Conservation (phyloP, 768 basidiomycete species). For the Pholiota microspora region DNA sequence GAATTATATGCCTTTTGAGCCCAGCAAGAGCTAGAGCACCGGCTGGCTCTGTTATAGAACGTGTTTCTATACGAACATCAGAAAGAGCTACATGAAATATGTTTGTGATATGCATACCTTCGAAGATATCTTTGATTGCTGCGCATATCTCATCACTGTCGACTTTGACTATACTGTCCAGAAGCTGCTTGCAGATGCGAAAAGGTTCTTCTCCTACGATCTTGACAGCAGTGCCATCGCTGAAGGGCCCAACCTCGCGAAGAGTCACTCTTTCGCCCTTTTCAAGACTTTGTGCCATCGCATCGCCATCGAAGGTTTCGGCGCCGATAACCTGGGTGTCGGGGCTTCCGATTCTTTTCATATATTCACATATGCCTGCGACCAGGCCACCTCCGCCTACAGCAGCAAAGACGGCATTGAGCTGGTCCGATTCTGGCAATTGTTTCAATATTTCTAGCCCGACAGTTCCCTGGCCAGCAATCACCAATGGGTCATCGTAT, state of each 20-base stretch:
- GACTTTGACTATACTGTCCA: conserved; percentile 82
- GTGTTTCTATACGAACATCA: conserved; percentile 65
- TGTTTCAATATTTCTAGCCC: conserved; percentile 96
- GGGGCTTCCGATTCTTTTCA: conserved; percentile 89
- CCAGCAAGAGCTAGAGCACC: conserved; percentile 93
- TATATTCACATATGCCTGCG: conserved; percentile 88
- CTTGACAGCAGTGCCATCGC: conserved; percentile 96
- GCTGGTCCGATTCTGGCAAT: conserved; percentile 63
- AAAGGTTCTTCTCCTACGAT: conserved; percentile 95
- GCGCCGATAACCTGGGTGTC: conserved; percentile 80
- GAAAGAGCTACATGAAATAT: neutral
- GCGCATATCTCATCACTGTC: conserved; percentile 98
- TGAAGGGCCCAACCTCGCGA: conserved; percentile 91
- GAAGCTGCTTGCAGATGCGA: conserved; percentile 80
- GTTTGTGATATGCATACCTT: conserved; percentile 54
- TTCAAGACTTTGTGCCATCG: conserved; percentile 82
- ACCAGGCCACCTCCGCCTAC: conserved; percentile 94
- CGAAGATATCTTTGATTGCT: conserved; percentile 98
- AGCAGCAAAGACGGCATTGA: conserved; percentile 88
- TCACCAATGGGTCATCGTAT: conserved; percentile 95
- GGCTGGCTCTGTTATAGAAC: conserved; percentile 94
- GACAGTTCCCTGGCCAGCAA: conserved; percentile 95
- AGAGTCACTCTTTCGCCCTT: conserved; percentile 82
- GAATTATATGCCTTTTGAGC: conserved; percentile 80
- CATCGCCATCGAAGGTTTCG: conserved; percentile 95